phyloP scores from a whole-genome alignment of 169 alveolate genomes.

The Plasmodium gonderi region DNA sequence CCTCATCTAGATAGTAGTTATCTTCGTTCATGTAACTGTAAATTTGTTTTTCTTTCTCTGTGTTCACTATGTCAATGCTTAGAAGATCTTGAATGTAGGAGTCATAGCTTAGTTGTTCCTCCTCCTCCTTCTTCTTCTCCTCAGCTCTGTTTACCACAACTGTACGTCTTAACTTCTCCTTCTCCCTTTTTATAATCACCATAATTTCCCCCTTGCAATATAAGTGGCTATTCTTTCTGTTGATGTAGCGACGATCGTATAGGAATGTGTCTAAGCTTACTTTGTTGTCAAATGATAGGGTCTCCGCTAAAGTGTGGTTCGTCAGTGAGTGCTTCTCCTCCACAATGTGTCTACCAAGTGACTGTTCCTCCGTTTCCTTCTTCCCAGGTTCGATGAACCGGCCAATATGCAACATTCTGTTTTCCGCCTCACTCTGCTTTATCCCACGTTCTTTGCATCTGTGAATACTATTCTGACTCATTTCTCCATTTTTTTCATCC shows the following conservation, averaged over 20 bases:
- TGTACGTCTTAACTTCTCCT: background rate
- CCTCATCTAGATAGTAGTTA: constrained; percentile 25
- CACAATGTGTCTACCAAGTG: no score
- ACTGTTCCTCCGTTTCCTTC: no score
- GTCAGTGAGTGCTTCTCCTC: no score
- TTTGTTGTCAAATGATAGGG: constrained; percentile 36
- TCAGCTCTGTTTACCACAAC: constrained; percentile 1
- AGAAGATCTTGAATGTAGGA: background rate
- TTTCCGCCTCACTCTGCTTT: no score
- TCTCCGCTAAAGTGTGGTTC: constrained; percentile 22
- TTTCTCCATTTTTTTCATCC: background rate
- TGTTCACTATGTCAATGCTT: background rate
- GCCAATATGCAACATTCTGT: no score
- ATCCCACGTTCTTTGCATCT: no score
- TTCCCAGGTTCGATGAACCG: no score
- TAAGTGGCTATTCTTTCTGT: constrained; percentile 17
- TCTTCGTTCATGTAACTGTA: constrained; percentile 40
- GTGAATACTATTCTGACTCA: background rate
- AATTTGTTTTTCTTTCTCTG: background rate
- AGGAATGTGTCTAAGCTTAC: constrained; percentile 36
- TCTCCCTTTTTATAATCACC: constrained; percentile 25
- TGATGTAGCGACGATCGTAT: constrained; percentile 17
- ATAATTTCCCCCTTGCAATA: constrained; percentile 63
- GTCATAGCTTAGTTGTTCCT: no score
- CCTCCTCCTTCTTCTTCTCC: background rate